Percentiles rank a stretch among this genome's conserved stretches.
Evolutionary conservation across 192 early-diverging fungal species (phyloP).

Genomic region (Umbelopsis sp.): DNA sequence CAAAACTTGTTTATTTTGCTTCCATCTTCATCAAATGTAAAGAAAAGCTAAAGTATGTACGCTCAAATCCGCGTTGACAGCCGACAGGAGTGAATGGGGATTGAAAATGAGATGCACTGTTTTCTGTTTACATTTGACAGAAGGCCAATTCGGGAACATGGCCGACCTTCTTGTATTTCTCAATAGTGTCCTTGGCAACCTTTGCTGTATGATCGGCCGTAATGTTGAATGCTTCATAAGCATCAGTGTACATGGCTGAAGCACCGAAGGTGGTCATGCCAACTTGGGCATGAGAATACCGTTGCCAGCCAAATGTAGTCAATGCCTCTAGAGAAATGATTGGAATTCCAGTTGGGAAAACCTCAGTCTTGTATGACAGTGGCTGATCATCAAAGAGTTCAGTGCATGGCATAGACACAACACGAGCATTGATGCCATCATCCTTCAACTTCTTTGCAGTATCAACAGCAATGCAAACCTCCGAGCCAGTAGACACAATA

Average conservation of each 20-base stretch:
- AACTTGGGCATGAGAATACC: slow-evolving; percentile 86
- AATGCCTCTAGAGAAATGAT: slow-evolving; percentile 89
- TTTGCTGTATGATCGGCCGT: slow-evolving; percentile 23
- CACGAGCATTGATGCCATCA: slow-evolving; percentile 51
- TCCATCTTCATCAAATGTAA: too few species aligned
- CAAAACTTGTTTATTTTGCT: too few species aligned
- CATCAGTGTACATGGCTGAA: slow-evolving; percentile 45
- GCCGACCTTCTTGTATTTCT: slow-evolving; percentile 24
- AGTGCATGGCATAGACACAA: slow-evolving; percentile 94
- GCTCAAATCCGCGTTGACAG: background rate
- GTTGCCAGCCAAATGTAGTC: slow-evolving; percentile 87
- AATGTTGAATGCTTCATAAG: slow-evolving; percentile 28
- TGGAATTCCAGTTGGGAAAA: slow-evolving; percentile 82
- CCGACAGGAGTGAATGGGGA: background rate
- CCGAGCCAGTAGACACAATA: slow-evolving; percentile 88
- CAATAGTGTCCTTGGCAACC: background rate
- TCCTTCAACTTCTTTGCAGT: slow-evolving; percentile 55
- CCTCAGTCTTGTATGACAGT: slow-evolving; percentile 75
- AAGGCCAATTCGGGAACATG: slow-evolving; percentile 17
- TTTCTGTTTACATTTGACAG: background rate
- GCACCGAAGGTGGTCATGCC: slow-evolving; percentile 92
- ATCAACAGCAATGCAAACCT: slow-evolving; percentile 84
- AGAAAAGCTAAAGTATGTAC: too few species aligned
- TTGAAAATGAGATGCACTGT: background rate
- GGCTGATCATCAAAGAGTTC: slow-evolving; percentile 88